Base-by-base conservation (phyloP, 2,329 filamentous ascomycete genomes). In the Cytospora piceicola region DNA sequence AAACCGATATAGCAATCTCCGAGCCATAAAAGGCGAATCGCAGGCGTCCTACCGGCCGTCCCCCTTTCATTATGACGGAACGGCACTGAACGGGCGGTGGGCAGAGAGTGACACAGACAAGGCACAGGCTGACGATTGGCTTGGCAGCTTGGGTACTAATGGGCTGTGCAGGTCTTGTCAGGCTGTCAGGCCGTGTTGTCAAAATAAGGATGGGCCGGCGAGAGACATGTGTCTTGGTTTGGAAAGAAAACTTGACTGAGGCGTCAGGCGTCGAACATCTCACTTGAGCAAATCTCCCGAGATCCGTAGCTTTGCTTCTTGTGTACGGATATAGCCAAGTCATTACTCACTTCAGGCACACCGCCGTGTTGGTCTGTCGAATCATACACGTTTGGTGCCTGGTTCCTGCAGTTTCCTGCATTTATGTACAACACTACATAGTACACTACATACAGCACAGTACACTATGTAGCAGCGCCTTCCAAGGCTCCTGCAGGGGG, bases 361-460 rank as follows among this genome's bases (percentile, higher is more conserved):
- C 24, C 29, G 52, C 46, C 53, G 29, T n/a, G 24, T 30, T 15
- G 24, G 24, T n/a, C 39, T 49, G 53, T 32, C 60, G 29, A 62
- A 56, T 56, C 60, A 51, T 34, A 12, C 36, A 14, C 52, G 39
- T 36, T 32, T 39, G 27, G 61, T 57, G 22, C 53, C 61, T 63
- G 61, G 61, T 63, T 51, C 60, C 53, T 49, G 46, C 46, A 49
- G 4, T 29, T 59, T 59, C 39, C 39, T 56, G 60, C 60, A 55
- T 61, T 61, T 42, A n/a, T n/a, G n/a, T n/a, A n/a, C n/a, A n/a
- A n/a, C n/a, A n/a, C n/a, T n/a, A n/a, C n/a, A n/a, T n/a, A n/a
- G n/a, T n/a, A n/a, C n/a, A n/a, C n/a, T n/a, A n/a, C n/a, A n/a
- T n/a, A n/a, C n/a, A n/a, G n/a, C n/a, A n/a, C n/a, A n/a, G n/a